Percentiles rank a stretch among this genome's conserved stretches.
These are phyloP conservation scores for Claviceps sp. DNA, from an alignment of 2,329 filamentous ascomycete species.

Conservation along the genomic window DNA sequence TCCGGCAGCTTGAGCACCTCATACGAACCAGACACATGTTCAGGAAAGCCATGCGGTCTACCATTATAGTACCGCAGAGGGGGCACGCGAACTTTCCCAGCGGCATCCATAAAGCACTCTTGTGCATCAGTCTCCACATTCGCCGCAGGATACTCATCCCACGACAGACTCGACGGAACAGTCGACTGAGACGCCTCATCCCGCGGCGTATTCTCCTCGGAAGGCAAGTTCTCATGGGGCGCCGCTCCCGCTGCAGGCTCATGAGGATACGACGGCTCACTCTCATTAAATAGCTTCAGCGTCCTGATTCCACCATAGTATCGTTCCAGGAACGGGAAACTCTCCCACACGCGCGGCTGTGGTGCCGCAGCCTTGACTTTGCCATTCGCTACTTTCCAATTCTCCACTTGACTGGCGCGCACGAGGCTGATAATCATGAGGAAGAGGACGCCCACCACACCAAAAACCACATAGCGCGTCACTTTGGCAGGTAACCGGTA, in stretches of 20 bases:
- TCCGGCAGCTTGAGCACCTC: constrained; percentile 64
- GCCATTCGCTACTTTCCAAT: constrained; percentile 46
- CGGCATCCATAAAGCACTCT: constrained; percentile 66
- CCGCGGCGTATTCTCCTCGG: constrained; percentile 8
- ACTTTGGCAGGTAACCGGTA: constrained; percentile 61
- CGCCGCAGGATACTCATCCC: constrained; percentile 20
- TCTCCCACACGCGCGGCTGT: constrained; percentile 65
- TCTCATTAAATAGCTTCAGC: constrained; percentile 51
- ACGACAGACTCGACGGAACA: constrained; percentile 15
- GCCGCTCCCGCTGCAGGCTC: constrained; percentile 27
- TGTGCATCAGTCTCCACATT: constrained; percentile 39
- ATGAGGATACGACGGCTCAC: constrained; percentile 72
- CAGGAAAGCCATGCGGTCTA: constrained; percentile 70
- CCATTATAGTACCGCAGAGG: constrained; percentile 62
- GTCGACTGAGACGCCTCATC: constrained; percentile 5
- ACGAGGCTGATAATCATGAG: constrained; percentile 67
- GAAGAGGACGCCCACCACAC: constrained; percentile 53
- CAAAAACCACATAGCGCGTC: constrained; percentile 65
- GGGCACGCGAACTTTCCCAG: constrained; percentile 53
- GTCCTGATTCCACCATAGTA: constrained; percentile 82
- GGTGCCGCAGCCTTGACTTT: constrained; percentile 30
- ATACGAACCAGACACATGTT: constrained; percentile 78
- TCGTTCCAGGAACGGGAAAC: constrained; percentile 69
- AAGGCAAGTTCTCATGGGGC: not conserved
- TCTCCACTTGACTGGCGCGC: constrained; percentile 58